phyloP scores from a whole-genome alignment of 306 rosid genomes.

The Spatholobus suberectus region DNA sequence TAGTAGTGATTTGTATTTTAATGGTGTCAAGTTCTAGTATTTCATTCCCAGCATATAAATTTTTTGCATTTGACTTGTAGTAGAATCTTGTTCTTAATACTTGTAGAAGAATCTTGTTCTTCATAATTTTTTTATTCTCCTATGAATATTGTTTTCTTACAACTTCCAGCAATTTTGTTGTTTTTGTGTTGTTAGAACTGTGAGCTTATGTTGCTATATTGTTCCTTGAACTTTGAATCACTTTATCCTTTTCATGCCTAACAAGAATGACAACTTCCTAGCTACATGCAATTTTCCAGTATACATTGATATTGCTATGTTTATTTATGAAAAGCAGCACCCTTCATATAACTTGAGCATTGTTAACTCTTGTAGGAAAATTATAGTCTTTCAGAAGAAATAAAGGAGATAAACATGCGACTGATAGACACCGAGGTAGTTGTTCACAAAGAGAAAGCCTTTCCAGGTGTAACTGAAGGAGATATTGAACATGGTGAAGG shows the following conservation, averaged over 20 bases:
- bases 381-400: conserved; percentile 38
- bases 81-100: not conserved
- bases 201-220: not conserved
- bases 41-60: not conserved
- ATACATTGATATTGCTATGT: not conserved
- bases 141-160: not conserved
- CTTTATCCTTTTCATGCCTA: not conserved
- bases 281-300: not conserved
- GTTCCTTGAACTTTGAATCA: not conserved
- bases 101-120: not conserved
- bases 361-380: conserved; percentile 37
- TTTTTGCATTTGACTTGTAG: not conserved
- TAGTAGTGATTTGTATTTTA: not conserved
- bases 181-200: not conserved
- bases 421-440: conserved; percentile 43
- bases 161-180: not conserved
- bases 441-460: conserved; percentile 8
- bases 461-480: not conserved
- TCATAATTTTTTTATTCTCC: not conserved
- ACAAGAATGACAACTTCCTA: not conserved
- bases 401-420: conserved; percentile 42
- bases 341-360: not conserved
- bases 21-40: not conserved
- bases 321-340: not conserved
- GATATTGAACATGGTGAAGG: conserved; percentile 16